Conservation (phyloP, 139 green algal species). For the Chlorella sorokiniana region DNA sequence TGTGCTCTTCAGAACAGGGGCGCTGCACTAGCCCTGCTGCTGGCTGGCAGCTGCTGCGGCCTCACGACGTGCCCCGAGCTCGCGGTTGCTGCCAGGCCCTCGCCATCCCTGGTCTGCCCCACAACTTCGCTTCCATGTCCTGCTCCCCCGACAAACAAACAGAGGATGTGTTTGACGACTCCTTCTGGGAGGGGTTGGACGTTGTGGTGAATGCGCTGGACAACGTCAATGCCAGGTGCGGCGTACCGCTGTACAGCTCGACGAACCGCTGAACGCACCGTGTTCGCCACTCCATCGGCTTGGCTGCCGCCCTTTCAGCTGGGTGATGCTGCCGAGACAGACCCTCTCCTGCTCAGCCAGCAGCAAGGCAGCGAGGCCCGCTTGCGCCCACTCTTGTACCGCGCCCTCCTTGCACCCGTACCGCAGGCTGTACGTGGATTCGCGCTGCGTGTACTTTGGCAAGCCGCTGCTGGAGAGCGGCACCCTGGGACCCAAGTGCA, state of each 20-base stretch:
- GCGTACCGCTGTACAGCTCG: no score
- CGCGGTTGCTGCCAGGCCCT: background rate
- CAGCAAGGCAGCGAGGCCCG: background rate
- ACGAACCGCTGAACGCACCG: no score
- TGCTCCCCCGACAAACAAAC: background rate
- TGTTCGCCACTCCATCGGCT: no score
- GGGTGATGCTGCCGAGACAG: no score
- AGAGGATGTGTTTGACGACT: constrained; percentile 91
- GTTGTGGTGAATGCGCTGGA: constrained; percentile 98
- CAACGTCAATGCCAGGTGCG: constrained; percentile 88
- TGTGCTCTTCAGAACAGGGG: background rate
- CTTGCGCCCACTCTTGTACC: background rate
- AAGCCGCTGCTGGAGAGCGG: constrained; percentile 96
- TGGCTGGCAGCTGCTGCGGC: no score
- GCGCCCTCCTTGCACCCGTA: background rate
- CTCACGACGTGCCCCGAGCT: no score
- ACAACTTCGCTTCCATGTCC: background rate
- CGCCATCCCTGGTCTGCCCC: background rate
- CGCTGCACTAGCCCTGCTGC: no score
- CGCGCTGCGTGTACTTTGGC: constrained; percentile 96
- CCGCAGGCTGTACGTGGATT: constrained; percentile 90
- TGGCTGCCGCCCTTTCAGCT: no score
- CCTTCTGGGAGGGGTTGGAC: constrained; percentile 90
- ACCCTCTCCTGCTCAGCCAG: no score
- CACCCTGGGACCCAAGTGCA: constrained; percentile 98